Evolutionary conservation across 805 yeast species (phyloP), one percentile per base, ranked within the genome.

Genomic region (Ogataea ganodermae): DNA sequence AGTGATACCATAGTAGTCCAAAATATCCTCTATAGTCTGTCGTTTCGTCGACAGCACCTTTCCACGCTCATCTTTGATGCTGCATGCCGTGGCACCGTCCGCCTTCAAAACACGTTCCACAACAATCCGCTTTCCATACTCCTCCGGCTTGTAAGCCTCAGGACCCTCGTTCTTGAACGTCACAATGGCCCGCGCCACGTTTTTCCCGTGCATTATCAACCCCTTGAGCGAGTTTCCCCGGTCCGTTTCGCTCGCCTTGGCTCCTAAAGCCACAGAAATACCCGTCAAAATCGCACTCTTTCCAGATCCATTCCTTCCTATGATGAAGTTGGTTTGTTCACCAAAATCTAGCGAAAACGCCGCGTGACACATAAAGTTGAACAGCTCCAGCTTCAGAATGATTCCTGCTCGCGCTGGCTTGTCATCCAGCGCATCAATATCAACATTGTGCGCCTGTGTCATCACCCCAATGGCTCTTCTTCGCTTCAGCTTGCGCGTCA

Each of bases 221-320:
- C 79, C 81, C 53, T 80, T 82, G 40, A 89, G 70, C 8, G 83
- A 78, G 13, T 80, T 71, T 6, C 96, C 97, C 64, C 99, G 78
- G 59, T 85, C 87, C 0, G 99, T 92, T 42, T 83, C 89, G 17
- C 83, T 73, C 1, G 97, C 97, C 57, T 84, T 85, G 1, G 95
- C 94, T 17, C 97, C 97, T 2, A 92, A 67, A 2, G 96, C 92
- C 4, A 89, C 84, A 6, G 91, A 81, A 1, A 91, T 81, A 0
- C 96, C 97, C 0, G 97, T 89, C 49, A 91, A 69, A 16, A 91
- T 77, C 1, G 97, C 96, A 61, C 89, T 80, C 61, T 91, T 91
- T 24, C 98, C 98, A 31, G 91, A 82, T 2, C 98, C 98, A 60
- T 91, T 91, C 47, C 85, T 75, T 17, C 98, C 98, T 32, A 88